Percentiles rank a stretch among this genome's conserved stretches.
Conservation (phyloP, 2,329 filamentous ascomycete genomes). For the Trichoderma gracile region DNA sequence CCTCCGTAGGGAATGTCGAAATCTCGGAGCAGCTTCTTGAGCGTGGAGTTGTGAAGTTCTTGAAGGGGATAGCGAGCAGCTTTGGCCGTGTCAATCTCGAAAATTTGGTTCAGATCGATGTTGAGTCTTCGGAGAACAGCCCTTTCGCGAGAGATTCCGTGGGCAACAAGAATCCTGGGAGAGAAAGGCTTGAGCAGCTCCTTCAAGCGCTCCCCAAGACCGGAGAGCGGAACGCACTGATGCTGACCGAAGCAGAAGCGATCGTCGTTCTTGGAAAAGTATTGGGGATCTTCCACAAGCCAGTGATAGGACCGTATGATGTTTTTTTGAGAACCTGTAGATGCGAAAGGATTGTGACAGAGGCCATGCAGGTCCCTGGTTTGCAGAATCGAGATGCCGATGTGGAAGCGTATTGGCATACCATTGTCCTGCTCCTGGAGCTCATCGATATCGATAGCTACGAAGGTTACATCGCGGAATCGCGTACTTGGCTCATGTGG, state of each 20-base stretch:
- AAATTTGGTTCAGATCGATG: background rate
- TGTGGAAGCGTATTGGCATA: constrained; percentile 22
- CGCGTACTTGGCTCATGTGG: background rate
- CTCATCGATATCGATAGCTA: constrained; percentile 23
- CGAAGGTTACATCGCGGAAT: constrained; percentile 18
- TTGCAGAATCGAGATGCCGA: constrained; percentile 24
- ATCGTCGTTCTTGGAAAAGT: background rate
- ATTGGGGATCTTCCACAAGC: background rate
- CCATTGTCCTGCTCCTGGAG: constrained; percentile 15
- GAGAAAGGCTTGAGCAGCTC: background rate
- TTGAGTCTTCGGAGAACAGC: background rate
- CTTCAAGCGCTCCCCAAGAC: background rate
- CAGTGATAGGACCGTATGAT: background rate
- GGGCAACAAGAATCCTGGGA: background rate
- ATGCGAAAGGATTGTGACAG: background rate
- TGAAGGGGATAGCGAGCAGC: constrained; percentile 2
- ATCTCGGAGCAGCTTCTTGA: background rate
- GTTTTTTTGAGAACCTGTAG: background rate
- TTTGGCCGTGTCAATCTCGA: background rate
- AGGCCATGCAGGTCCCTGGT: constrained; percentile 21
- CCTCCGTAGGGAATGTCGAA: background rate
- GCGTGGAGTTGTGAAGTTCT: background rate
- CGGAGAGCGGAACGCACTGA: background rate
- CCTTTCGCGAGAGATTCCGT: background rate
- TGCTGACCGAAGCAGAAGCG: background rate